Evolutionary conservation across 208 protist genomes (phyloP).

Genomic region (Strigomonas culicis): DNA sequence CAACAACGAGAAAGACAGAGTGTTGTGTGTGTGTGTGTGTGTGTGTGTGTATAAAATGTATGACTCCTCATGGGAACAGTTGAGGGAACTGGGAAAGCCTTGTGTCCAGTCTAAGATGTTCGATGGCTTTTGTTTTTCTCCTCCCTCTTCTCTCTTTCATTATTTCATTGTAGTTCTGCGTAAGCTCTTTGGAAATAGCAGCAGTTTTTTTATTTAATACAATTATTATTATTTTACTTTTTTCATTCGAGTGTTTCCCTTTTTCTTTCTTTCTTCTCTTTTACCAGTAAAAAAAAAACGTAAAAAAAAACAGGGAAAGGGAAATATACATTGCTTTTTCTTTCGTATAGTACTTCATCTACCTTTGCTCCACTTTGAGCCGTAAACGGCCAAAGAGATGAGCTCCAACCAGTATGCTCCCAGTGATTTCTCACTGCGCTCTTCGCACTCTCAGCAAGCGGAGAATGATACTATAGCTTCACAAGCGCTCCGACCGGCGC

Average conservation of each 20-base stretch:
- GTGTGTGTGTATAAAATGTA: too few relatives aligned
- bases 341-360: constrained; percentile 8
- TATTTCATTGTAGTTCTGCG: constrained; percentile 4
- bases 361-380: too few relatives aligned
- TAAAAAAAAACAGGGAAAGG: neutral
- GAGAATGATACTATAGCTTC: neutral
- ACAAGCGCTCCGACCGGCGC: neutral
- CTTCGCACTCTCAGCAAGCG: too few relatives aligned
- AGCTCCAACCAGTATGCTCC: too few relatives aligned
- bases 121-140: too few relatives aligned
- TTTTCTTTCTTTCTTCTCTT: constrained; percentile 1
- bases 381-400: too few relatives aligned
- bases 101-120: too few relatives aligned
- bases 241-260: neutral
- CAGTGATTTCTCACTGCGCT: too few relatives aligned
- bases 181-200: constrained; percentile 1
- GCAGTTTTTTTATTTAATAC: constrained; percentile 9
- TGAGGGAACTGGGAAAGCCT: too few relatives aligned
- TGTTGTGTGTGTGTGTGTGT: too few relatives aligned
- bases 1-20: too few relatives aligned
- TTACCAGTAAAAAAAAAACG: neutral
- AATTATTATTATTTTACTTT: neutral
- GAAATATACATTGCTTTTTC: neutral
- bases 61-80: too few relatives aligned
- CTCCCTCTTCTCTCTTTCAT: constrained; percentile 9